These are phyloP conservation scores for Rachicladosporium sp. DNA, from an alignment of 2,329 filamentous ascomycete genomes.

Conservation along the genomic window DNA sequence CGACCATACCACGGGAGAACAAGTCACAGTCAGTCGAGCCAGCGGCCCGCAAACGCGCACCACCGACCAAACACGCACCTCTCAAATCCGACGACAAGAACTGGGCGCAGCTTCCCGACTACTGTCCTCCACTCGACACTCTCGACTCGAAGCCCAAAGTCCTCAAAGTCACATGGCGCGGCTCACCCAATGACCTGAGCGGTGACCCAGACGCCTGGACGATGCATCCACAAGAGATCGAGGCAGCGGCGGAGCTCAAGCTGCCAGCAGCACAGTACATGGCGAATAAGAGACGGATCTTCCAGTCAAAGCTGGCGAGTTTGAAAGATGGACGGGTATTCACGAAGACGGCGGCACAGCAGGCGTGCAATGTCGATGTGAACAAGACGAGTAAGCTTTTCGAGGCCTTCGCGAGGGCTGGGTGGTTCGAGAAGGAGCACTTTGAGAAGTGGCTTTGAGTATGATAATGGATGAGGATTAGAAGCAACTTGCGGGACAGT, in stretches of 20 bases:
- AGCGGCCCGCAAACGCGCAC: constrained; percentile 5
- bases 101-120: constrained; percentile 18
- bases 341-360: constrained; percentile 87
- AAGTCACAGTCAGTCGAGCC: constrained; percentile 6
- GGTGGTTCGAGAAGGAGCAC: constrained; percentile 20
- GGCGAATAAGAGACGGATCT: constrained; percentile 86
- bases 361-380: constrained; percentile 96
- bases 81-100: constrained; percentile 12
- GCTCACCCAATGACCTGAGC: constrained; percentile 44
- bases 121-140: constrained; percentile 13
- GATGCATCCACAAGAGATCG: constrained; percentile 67
- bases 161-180: constrained; percentile 8
- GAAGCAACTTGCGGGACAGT: too few species aligned
- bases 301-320: constrained; percentile 59
- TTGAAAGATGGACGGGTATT: constrained; percentile 65
- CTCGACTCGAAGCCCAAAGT: constrained; percentile 10
- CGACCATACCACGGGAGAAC: constrained; percentile 1
- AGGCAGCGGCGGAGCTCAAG: constrained; percentile 64
- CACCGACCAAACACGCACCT: constrained; percentile 5
- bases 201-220: constrained; percentile 56
- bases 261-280: constrained; percentile 82
- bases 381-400: constrained; percentile 93
- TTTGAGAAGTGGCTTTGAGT: constrained; percentile 11
- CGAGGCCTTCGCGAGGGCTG: constrained; percentile 66
- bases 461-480: too few species aligned